Conservation (phyloP, 345 rosid species). For the Syzygium oleosum region DNA sequence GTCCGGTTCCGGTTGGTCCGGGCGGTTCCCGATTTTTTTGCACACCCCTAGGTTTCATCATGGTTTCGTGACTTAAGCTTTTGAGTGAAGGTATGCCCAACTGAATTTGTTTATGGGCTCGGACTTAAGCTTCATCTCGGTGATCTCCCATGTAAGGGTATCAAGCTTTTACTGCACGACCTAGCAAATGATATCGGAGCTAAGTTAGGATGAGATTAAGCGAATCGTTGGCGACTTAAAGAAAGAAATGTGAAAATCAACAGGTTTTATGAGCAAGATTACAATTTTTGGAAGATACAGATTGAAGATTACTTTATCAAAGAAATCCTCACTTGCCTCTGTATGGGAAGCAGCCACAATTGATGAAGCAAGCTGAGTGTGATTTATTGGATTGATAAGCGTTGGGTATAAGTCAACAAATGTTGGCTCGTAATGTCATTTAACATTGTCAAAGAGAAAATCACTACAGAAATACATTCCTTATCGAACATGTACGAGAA, state of each 20-base stretch:
- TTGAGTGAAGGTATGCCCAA: no score
- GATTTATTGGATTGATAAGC: background rate
- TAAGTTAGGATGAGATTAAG: background rate
- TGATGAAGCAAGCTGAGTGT: background rate
- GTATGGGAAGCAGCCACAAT: background rate
- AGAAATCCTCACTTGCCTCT: background rate
- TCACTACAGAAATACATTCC: background rate
- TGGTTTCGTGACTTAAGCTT: no score
- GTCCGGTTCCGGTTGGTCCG: no score
- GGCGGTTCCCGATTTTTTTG: no score
- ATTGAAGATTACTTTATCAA: background rate
- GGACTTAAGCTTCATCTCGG: no score
- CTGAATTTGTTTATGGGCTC: no score
- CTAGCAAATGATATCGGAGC: no score
- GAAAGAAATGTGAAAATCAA: background rate
- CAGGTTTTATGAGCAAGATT: background rate
- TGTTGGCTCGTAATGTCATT: background rate
- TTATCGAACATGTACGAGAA: background rate
- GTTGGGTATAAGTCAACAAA: background rate
- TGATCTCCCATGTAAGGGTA: background rate
- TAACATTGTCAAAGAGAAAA: background rate
- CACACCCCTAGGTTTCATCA: no score
- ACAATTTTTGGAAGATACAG: background rate
- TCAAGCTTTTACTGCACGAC: background rate
- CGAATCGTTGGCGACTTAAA: background rate